Evolutionary conservation across 108 stramenopile species (phyloP).

Genomic region (Discostella pseudostelligera): DNA sequence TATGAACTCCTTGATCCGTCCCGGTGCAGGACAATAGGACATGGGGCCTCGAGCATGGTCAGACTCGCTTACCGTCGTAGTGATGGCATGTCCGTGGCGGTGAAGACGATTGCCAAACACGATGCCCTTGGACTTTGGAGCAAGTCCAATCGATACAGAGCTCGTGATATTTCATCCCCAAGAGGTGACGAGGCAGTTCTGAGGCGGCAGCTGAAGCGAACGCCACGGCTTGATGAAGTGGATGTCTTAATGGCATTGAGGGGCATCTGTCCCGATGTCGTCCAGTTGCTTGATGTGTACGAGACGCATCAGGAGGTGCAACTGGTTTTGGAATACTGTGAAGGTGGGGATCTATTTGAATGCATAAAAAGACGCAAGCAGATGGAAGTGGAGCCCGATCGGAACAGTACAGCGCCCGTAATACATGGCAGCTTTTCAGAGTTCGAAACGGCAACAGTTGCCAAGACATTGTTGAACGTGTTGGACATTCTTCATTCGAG

Average conservation of each 20-base stretch:
- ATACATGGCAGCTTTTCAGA: slow-evolving; percentile 56
- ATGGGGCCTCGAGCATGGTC: slow-evolving; percentile 83
- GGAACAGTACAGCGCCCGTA: not conserved
- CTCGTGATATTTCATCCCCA: slow-evolving; percentile 6
- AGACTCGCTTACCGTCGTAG: slow-evolving; percentile 58
- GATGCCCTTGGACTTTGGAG: slow-evolving; percentile 73
- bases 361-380: slow-evolving; percentile 68
- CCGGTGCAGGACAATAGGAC: slow-evolving; percentile 71
- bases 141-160: slow-evolving; percentile 39
- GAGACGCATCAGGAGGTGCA: slow-evolving; percentile 85
- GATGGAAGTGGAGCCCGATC: slow-evolving; percentile 22
- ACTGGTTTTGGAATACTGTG: slow-evolving; percentile 81
- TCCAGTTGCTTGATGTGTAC: slow-evolving; percentile 81
- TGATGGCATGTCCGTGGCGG: slow-evolving; percentile 62
- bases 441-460: slow-evolving; percentile 65
- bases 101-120: slow-evolving; percentile 86
- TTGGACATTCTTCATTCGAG: slow-evolving; percentile 60
- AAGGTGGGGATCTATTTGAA: slow-evolving; percentile 86
- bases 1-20: slow-evolving; percentile 67
- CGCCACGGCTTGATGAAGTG: slow-evolving; percentile 72
- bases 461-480: slow-evolving; percentile 66
- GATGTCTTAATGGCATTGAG: slow-evolving; percentile 64
- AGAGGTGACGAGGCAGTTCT: slow-evolving; percentile 24
- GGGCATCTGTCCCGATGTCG: slow-evolving; percentile 61
- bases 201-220: slow-evolving; percentile 15